Evolutionary conservation across 805 yeast genomes (phyloP), one percentile per base, ranked within the genome.

Genomic region (Candida dajiaensis): DNA sequence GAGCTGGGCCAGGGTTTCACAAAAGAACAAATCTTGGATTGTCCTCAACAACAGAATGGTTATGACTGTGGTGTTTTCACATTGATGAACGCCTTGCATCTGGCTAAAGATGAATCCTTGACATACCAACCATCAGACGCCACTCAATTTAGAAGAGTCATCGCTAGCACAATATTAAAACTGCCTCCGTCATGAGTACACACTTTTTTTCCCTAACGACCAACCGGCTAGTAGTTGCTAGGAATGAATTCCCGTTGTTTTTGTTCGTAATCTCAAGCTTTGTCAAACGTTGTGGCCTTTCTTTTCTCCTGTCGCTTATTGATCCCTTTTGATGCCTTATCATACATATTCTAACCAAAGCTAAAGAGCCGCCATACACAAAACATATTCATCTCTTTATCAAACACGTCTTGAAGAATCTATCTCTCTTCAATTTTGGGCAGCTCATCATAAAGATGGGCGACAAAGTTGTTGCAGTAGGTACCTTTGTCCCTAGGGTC

Each of bases 1-100:
- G 56, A 47, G 5, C 37, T 63, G 12, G 71, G 72, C 7, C 50
- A 61, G 31, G 69, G 67, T 19, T 65, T 61, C 42, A 63, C 61
- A 15, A 46, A 64, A 18, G 46, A 50, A 15, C 71, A 66, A 35
- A 40, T 61, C 3, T 50, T 63, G 2, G 61, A 66, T n/a, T 73
- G 90, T 38, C 98, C 99, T 1, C 87, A 83, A 54, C 99, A 94
- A 62, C 70, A 73, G 23, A 94, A 94, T 60, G 97, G 97, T 0
- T 87, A 63, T 54, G 99, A 94, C 64, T 94, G 99, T 69, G 99
- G 99, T 8, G 95, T 92, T 2, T 94, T 90, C 59, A 77, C 95
- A 3, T 85, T 97, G 63, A 78, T 89, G 46, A 83, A 81, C 41
- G 87, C 86, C 1, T 76, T 80, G 41, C 81, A 74, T 40, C 56